Percentiles rank a stretch among this genome's conserved stretches.
Conservation (phyloP, 2,329 filamentous ascomycete species). For the Ophiostoma quercus region DNA sequence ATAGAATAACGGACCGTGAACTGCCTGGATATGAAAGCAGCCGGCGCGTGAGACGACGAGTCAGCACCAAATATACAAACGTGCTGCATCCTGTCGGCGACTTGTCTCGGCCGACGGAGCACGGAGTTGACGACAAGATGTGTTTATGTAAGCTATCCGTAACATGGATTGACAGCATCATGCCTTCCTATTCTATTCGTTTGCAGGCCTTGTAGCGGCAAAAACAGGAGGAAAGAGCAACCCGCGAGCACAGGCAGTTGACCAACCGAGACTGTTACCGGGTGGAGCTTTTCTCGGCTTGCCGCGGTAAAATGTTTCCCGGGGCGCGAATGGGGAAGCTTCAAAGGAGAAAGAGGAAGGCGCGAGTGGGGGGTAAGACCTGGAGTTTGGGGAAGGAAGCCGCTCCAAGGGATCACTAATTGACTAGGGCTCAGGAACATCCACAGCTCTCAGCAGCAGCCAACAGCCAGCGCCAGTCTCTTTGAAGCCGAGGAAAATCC, state of each 20-base stretch:
- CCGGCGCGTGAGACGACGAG: background rate
- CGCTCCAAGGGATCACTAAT: slow-evolving; percentile 19
- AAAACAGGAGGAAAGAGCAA: slow-evolving; percentile 3
- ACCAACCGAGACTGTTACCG: slow-evolving; percentile 19
- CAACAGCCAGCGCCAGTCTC: background rate
- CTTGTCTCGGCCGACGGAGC: slow-evolving; percentile 22
- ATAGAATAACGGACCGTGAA: background rate
- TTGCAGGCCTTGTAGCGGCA: background rate
- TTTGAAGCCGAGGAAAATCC: slow-evolving; percentile 5
- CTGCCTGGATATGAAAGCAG: background rate
- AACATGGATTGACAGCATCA: background rate
- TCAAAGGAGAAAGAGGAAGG: background rate
- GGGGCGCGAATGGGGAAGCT: background rate
- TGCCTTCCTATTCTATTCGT: background rate
- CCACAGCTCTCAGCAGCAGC: background rate
- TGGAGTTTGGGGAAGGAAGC: slow-evolving; percentile 15
- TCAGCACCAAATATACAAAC: background rate
- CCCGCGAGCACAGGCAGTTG: slow-evolving; percentile 1
- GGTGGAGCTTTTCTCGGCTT: slow-evolving; percentile 22
- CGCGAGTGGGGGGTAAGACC: slow-evolving; percentile 15
- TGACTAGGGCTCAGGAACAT: background rate
- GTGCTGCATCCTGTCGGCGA: background rate
- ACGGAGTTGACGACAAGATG: background rate
- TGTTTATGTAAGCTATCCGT: background rate
- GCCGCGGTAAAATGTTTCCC: slow-evolving; percentile 24